Evolutionary conservation across 768 basidiomycete genomes (phyloP).

Genomic region (Boletus vermiculosoides): DNA sequence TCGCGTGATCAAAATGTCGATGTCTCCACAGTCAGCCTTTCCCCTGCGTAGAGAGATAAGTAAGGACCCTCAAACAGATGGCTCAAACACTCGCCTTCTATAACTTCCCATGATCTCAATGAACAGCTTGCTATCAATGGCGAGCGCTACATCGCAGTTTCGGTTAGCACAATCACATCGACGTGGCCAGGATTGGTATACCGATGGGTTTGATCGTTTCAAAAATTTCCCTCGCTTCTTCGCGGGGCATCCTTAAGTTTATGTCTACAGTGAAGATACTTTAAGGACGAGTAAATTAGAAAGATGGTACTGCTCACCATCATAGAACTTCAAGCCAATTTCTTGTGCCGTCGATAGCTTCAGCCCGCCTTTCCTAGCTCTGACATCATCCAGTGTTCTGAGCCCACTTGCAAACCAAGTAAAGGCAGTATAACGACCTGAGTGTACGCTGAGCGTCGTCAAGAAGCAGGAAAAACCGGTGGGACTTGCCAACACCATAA

Average conservation of each 20-base stretch:
- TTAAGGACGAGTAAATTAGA: neutral
- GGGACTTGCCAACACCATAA: slow-evolving; percentile 78
- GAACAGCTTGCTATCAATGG: slow-evolving; percentile 66
- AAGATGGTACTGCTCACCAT: slow-evolving; percentile 44
- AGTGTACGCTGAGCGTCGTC: neutral
- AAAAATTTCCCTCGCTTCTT: slow-evolving; percentile 74
- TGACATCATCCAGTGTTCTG: slow-evolving; percentile 74
- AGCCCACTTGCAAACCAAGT: slow-evolving; percentile 78
- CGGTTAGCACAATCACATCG: neutral
- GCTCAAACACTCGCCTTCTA: slow-evolving; percentile 49
- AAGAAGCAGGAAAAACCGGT: neutral
- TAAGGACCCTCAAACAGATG: neutral
- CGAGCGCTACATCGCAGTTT: slow-evolving; percentile 49
- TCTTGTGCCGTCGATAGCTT: slow-evolving; percentile 57
- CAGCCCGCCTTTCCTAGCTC: slow-evolving; percentile 56
- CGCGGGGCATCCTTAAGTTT: slow-evolving; percentile 79
- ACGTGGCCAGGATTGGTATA: slow-evolving; percentile 27
- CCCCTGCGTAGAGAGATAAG: slow-evolving; percentile 46
- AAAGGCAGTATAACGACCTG: slow-evolving; percentile 64
- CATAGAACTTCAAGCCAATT: slow-evolving; percentile 68
- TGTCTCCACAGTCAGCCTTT: slow-evolving; percentile 82
- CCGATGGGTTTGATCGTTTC: slow-evolving; percentile 71
- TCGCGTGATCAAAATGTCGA: slow-evolving; percentile 86
- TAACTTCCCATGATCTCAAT: slow-evolving; percentile 93
- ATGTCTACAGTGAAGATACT: slow-evolving; percentile 53